Evolutionary conservation across 129 eudicot genomes (phyloP).

Genomic region (Lactuca sativa): DNA sequence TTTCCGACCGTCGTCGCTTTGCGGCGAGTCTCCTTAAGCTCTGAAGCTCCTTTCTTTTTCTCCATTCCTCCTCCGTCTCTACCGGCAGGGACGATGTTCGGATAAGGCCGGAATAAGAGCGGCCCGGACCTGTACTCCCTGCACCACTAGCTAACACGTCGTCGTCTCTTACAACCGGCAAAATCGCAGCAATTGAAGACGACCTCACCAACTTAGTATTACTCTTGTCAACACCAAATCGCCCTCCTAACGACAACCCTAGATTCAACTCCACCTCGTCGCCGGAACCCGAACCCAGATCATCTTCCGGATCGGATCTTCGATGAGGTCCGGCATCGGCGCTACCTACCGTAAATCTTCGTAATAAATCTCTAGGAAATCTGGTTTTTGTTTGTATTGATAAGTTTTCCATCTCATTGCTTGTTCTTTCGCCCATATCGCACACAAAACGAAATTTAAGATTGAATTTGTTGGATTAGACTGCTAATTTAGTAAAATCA

Average conservation of each 20-base stretch:
- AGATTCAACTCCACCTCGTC: constrained; percentile 66
- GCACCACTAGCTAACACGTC: constrained; percentile 27
- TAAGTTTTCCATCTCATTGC: constrained; percentile 59
- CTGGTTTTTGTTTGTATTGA: constrained; percentile 40
- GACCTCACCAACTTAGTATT: constrained; percentile 46
- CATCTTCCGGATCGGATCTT: constrained; percentile 32
- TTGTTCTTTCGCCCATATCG: constrained; percentile 45
- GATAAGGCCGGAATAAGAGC: constrained; percentile 17
- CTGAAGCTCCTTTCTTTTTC: constrained; percentile 87
- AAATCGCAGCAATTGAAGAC: constrained; percentile 59
- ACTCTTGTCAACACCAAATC: constrained; percentile 81
- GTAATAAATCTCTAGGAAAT: constrained; percentile 62
- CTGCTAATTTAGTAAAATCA: not conserved
- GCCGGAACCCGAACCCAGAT: constrained; percentile 24
- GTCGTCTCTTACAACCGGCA: constrained; percentile 54
- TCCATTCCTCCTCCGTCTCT: constrained; percentile 84
- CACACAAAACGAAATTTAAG: constrained; percentile 2
- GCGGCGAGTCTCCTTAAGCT: constrained; percentile 77
- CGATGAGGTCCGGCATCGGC: not conserved
- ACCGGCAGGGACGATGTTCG: constrained; percentile 80
- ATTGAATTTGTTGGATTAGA: not conserved
- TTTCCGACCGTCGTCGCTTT: constrained; percentile 68
- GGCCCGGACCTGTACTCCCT: constrained; percentile 14
- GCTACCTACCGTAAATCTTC: constrained; percentile 39
- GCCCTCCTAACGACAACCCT: constrained; percentile 79